A percentile compares a stretch with the other conserved stretches of the same genome.
These are phyloP conservation scores for Pilatotrama ljubarskyi DNA, from an alignment of 768 basidiomycete genomes.

Conservation along the genomic window DNA sequence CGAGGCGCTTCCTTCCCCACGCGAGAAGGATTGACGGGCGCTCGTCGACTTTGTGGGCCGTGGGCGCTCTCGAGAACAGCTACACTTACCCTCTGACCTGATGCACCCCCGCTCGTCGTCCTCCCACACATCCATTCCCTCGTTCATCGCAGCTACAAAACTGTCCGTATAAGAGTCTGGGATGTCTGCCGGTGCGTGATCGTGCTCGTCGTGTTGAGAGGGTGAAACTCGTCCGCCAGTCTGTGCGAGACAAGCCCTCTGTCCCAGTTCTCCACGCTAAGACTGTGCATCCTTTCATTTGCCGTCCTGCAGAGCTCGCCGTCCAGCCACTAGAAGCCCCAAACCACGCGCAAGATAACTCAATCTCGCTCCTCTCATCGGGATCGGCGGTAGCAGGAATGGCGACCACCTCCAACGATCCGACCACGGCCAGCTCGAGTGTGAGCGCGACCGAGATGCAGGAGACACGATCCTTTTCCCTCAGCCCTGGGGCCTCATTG, in stretches of 20 bases:
- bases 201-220: background rate
- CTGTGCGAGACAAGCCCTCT: conserved; percentile 16
- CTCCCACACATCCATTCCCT: conserved; percentile 15
- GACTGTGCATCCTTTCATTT: conserved; percentile 21
- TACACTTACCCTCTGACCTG: conserved; percentile 35
- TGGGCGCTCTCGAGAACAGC: conserved; percentile 11
- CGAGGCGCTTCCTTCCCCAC: background rate
- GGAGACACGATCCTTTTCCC: conserved; percentile 12
- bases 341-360: background rate
- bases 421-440: conserved; percentile 20
- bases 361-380: background rate
- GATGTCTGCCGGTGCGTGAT: conserved; percentile 29
- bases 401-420: conserved; percentile 22
- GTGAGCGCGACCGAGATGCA: conserved; percentile 23
- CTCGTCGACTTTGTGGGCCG: conserved; percentile 12
- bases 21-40: conserved; percentile 4
- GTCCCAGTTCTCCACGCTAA: conserved; percentile 18
- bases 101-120: conserved; percentile 29
- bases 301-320: conserved; percentile 6
- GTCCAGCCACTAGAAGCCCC: background rate
- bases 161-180: conserved; percentile 6
- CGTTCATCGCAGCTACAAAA: conserved; percentile 3
- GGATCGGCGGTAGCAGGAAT: conserved; percentile 7
- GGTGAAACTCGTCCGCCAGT: background rate
- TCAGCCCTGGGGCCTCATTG: conserved; percentile 20